A percentile compares a stretch with the other conserved stretches of the same genome.
Evolutionary conservation across 2,329 filamentous ascomycete genomes (phyloP).

Genomic region (Sporothrix dimorphospora): DNA sequence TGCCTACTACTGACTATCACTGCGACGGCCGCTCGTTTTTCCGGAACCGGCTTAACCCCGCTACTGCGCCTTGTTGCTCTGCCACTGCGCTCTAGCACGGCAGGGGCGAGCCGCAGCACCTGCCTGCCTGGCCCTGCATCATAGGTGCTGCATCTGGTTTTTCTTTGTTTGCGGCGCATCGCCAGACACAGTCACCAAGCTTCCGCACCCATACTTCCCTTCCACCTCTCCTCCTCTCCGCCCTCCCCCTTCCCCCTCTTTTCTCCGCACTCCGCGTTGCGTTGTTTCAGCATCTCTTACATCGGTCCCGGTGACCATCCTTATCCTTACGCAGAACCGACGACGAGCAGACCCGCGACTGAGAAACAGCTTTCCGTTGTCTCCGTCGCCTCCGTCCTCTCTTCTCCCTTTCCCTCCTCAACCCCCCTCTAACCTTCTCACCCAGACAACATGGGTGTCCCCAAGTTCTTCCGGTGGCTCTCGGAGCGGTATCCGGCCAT

Average conservation of each 20-base stretch:
- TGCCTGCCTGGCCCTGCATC: constrained; percentile 27
- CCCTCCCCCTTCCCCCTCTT: background rate
- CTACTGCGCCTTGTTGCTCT: constrained; percentile 26
- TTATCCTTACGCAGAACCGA: background rate
- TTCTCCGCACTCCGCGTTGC: background rate
- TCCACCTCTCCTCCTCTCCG: background rate
- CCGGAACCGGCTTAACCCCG: constrained; percentile 28
- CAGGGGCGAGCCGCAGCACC: constrained; percentile 15
- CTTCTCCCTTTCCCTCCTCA: background rate
- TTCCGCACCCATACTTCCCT: background rate
- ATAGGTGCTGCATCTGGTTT: constrained; percentile 17
- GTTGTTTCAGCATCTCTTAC: background rate
- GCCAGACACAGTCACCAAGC: constrained; percentile 5
- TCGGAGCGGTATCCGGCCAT: constrained; percentile 98
- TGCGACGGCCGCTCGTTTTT: constrained; percentile 29
- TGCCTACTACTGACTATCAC: background rate
- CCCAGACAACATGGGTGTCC: constrained; percentile 51
- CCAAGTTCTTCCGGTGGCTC: constrained; percentile 98
- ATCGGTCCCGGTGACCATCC: background rate
- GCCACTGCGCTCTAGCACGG: constrained; percentile 8
- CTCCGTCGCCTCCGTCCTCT: constrained; percentile 6
- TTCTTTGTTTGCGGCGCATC: constrained; percentile 22
- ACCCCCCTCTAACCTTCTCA: background rate
- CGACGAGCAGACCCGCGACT: constrained; percentile 5
- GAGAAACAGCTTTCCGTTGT: constrained; percentile 2